Evolutionary conservation across 2,329 filamentous ascomycete genomes (phyloP), one percentile per base, ranked within the genome.

Genomic region (Cephalotrichum gorgonifer): DNA sequence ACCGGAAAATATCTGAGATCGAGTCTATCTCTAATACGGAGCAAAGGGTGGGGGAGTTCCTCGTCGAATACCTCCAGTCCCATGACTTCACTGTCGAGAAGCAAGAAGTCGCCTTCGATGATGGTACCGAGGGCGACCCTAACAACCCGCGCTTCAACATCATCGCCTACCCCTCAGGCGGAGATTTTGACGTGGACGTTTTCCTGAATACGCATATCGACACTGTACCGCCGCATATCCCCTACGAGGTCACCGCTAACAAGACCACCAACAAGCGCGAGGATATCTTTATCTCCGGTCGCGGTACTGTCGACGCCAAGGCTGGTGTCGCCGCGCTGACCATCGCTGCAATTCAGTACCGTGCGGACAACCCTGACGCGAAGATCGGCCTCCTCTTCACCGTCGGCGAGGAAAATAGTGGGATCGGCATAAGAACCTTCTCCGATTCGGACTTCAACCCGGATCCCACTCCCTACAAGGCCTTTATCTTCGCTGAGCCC

Each of bases 401-500:
- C 0, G 86, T 95, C 0, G 89, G 88, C 52, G 91, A 97, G 64
- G 91, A 97, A 64, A 76, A 74, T 3, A 72, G 71, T 3, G 91
- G 91, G 11, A 83, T 85, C 53, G 91, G 91, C 9, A 97, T 97
- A 91, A 62, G 61, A 26, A 53, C 61, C 43, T 79, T 80, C 51
- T 75, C 71, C 25, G 58, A 65, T 4, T 63, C 60, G 0, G 35
- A 68, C 1, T 52, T 57, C 12, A 48, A 58, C 6, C 57, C 65
- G 42, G 58, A 64, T 27, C 60, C 65, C 20, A 65, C 60, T 15
- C 61, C 56, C 3, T 72, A 80, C 22, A 75, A 83, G 30, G 80
- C 88, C 3, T 81, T 88, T 57, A 85, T 91, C 58, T 97, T 96
- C 60, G 93, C 91, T 39, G 93, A 98, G 63, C 91, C 91, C 1